Evolutionary conservation across 1,139 yeast genomes (phyloP), one percentile per base, ranked within the genome.

Genomic region (Zygosaccharomyces sapae): DNA sequence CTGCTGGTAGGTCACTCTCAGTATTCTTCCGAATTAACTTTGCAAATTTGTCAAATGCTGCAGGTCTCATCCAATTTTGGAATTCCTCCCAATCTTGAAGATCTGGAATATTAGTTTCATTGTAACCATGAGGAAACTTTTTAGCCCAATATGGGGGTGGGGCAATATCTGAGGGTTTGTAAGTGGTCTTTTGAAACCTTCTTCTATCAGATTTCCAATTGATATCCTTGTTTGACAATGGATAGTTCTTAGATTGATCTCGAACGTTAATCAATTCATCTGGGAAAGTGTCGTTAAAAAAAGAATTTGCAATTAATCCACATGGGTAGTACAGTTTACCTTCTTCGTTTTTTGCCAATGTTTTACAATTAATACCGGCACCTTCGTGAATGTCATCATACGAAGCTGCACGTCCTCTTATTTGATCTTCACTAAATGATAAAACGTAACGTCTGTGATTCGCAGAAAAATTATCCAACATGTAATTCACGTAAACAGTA

Each of bases 401-500:
- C 0, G 63, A 49, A 1, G 67, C 66, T 10, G 50, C 54, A 43
- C 67, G 51, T 33, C 98, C 98, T 53, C 81, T 80, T 43, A 92
- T 70, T 70, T 92, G 98, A 58, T 85, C 88, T 67, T 92, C 97
- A 67, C 89, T 83, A 65, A 81, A 89, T 3, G 96, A 86, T 65
- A 86, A 84, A 38, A 86, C 98, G 67, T 78, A 92, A 61, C 97
- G 81, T 66, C 98, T 83, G 69, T 92, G 98, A 70, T 92, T 92
- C 47, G 95, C 94, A 67, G 85, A 80, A 67, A 92, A 92, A 56
- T 85, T 82, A 52, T 89, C 82, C 57, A 92, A 70, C 57, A 87
- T 76, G 73, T 92, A 92, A 66, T 83, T 88, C 55, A 88, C 69
- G 61, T 77, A 88, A 36, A 90, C 79, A 3, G 96, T 94, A 1